Evolutionary conservation across 2,329 filamentous ascomycete species (phyloP).

Genomic region (Juglanconis oblonga): DNA sequence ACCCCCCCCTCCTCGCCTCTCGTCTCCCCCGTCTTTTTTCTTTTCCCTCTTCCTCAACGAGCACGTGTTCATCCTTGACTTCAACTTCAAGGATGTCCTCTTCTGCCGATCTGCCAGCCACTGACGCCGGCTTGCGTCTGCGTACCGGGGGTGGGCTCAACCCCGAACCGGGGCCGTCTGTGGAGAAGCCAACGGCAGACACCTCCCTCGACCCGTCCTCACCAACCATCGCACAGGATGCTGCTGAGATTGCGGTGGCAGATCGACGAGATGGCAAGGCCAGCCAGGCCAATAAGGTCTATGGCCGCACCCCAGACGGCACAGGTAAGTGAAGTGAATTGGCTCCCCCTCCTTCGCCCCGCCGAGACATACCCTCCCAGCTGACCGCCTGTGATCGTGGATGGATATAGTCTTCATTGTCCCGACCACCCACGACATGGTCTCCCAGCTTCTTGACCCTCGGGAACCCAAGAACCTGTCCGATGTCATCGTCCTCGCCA

Average conservation of each 20-base stretch:
- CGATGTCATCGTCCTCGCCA: slow-evolving; percentile 74
- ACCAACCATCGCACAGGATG: slow-evolving; percentile 2
- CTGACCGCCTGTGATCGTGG: neutral
- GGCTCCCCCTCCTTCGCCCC: neutral
- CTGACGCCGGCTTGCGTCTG: slow-evolving; percentile 27
- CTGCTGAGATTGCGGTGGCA: neutral
- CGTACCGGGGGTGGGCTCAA: neutral
- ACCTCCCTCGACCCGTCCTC: slow-evolving; percentile 1
- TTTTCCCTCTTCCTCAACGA: slow-evolving; percentile 12
- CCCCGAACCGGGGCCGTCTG: neutral
- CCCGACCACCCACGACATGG: slow-evolving; percentile 97
- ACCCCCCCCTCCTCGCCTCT: neutral
- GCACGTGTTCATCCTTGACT: slow-evolving; percentile 10
- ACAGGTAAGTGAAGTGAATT: slow-evolving; percentile 60
- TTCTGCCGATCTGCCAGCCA: slow-evolving; percentile 21
- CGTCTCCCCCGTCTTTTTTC: neutral
- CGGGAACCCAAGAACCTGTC: slow-evolving; percentile 93
- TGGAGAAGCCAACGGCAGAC: slow-evolving; percentile 12
- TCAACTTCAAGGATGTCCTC: slow-evolving; percentile 23
- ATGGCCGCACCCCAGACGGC: slow-evolving; percentile 85
- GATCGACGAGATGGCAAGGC: slow-evolving; percentile 1
- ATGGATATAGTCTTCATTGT: slow-evolving; percentile 77
- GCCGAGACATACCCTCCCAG: too few species aligned
- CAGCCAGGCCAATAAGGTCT: slow-evolving; percentile 65
- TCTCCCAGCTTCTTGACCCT: slow-evolving; percentile 92